Evolutionary conservation across 2,329 filamentous ascomycete species (phyloP), one percentile per base, ranked within the genome.

Genomic region (Epichloe typhina): DNA sequence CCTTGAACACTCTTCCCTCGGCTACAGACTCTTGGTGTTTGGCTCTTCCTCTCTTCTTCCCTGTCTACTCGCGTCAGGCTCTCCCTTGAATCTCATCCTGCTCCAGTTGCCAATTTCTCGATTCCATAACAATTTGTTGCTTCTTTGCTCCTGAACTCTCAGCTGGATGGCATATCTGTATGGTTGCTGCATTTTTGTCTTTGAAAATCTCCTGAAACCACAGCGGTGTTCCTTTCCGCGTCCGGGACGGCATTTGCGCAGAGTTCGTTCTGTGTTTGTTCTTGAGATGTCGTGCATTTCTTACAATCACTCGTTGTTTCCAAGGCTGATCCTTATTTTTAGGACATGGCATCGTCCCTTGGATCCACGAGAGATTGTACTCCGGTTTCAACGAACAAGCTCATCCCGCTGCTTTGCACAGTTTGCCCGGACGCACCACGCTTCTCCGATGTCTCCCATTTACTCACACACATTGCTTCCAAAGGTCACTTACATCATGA

Each of bases 361-460:
- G 55, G 53, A 38, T 49, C 58, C 33, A 52, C 55, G 21, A 54
- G 55, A 43, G 56, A 50, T 48, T 56, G 54, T 44, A 54, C 53
- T 19, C 51, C 54, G 36, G 58, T 52, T 54, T 56, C 59, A 37
- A 51, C 53, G 11, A 63, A 54, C 55, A 63, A 58, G 52, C 58
- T 64, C 46, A 83, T 89, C 53, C 81, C 85, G 51, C 79, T 96
- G 46, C 70, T 80, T 58, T 97, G 91, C 78, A 82, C 76, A 61
- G 83, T 95, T 58, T 97, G 91, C 64, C 84, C 86, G 37, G 87
- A 84, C 57, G 77, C 77, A 54, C 87, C 88, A 39, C 78, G 70
- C 33, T 96, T 96, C 69, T 95, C 88, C 51, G 91, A 97, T 66
- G 75, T 89, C 43, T 95, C 90, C 36, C 91, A 96, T 66, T 74